Evolutionary conservation across 1,139 yeast genomes (phyloP).

Genomic region (Yamadazyma aaseri): DNA sequence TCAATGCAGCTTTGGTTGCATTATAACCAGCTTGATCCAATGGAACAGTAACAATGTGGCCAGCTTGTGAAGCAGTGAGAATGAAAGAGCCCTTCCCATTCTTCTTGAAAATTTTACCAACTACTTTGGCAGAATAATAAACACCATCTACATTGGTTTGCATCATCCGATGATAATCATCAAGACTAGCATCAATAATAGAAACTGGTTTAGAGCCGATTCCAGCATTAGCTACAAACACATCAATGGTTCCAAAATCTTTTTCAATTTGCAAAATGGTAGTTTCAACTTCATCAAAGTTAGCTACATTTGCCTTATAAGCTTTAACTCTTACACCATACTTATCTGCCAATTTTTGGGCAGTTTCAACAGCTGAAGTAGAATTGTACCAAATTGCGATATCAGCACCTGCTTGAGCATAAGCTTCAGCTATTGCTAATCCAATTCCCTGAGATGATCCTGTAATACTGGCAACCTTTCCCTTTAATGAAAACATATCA

Average conservation of each 20-base stretch:
- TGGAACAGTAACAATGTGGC: slow-evolving; percentile 9
- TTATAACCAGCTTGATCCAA: slow-evolving; percentile 45
- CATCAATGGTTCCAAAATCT: slow-evolving; percentile 9
- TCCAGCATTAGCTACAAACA: slow-evolving; percentile 9
- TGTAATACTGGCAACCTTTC: slow-evolving; percentile 30
- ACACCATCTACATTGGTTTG: slow-evolving; percentile 5
- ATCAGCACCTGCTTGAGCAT: slow-evolving; percentile 89
- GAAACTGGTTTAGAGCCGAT: slow-evolving; percentile 15
- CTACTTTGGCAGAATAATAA: slow-evolving; percentile 6
- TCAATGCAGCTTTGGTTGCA: slow-evolving; percentile 50
- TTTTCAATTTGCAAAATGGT: slow-evolving; percentile 10
- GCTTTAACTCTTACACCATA: slow-evolving; percentile 17
- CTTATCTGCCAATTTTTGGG: slow-evolving; percentile 14
- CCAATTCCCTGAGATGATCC: slow-evolving; percentile 34
- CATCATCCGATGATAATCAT: slow-evolving; percentile 4
- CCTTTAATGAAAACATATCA: slow-evolving; percentile 26
- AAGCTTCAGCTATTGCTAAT: slow-evolving; percentile 76
- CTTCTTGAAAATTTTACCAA: slow-evolving; percentile 30
- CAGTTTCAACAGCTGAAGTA: slow-evolving; percentile 22
- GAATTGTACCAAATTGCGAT: slow-evolving; percentile 46
- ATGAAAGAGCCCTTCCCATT: slow-evolving; percentile 19
- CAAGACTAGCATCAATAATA: slow-evolving; percentile 4
- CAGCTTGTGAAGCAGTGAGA: slow-evolving; percentile 21
- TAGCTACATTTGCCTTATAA: slow-evolving; percentile 18
- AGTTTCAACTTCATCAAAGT: slow-evolving; percentile 16